These are phyloP conservation scores for Verticillium klebahnii DNA, from an alignment of 2,329 filamentous ascomycete species.

Conservation along the genomic window DNA sequence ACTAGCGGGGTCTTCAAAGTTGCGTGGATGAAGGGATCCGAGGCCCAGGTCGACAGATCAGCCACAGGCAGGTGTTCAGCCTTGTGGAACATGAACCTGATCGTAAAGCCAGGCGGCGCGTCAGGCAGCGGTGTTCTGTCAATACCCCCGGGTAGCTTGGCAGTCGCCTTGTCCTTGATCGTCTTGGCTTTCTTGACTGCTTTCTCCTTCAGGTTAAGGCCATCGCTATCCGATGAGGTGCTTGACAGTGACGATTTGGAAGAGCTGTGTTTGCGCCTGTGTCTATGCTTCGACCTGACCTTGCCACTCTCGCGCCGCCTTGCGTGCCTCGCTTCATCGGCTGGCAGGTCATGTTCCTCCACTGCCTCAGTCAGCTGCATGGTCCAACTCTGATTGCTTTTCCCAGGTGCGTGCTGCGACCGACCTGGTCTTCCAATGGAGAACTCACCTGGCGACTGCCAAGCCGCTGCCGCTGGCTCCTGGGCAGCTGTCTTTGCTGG, in stretches of 20 bases:
- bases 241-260: neutral
- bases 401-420: neutral
- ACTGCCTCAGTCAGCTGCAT: neutral
- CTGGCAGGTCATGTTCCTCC: neutral
- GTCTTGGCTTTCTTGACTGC: slow-evolving; percentile 18
- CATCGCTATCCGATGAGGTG: neutral
- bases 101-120: slow-evolving; percentile 72
- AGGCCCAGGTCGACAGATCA: slow-evolving; percentile 71
- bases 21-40: slow-evolving; percentile 78
- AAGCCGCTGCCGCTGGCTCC: neutral
- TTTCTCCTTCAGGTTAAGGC: neutral
- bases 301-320: neutral
- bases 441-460: neutral
- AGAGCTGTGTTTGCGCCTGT: neutral
- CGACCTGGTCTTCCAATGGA: neutral
- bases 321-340: too few species aligned
- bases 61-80: slow-evolving; percentile 78
- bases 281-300: neutral
- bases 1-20: slow-evolving; percentile 69
- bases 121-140: slow-evolving; percentile 73
- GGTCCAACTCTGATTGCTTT: neutral
- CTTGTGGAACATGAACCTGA: slow-evolving; percentile 79
- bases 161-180: slow-evolving; percentile 32
- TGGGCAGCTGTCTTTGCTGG: neutral
- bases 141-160: slow-evolving; percentile 68